These are phyloP conservation scores for Cercospora zeae-maydis DNA, from an alignment of 2,329 filamentous ascomycete genomes.

Conservation along the genomic window DNA sequence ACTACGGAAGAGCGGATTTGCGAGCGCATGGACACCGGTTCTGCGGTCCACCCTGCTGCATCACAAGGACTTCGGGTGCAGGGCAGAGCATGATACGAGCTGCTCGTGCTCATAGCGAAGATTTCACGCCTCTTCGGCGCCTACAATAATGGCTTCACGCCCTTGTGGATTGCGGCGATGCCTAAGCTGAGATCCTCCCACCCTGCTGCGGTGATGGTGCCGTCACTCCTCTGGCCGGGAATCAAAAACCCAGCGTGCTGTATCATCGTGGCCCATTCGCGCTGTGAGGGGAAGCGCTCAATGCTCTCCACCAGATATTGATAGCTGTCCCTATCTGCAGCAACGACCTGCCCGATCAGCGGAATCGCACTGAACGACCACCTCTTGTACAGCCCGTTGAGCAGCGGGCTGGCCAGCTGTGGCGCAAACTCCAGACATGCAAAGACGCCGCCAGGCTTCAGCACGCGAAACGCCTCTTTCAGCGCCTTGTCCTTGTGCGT, in stretches of 20 bases:
- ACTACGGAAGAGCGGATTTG: no score
- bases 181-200: slow-evolving; percentile 91
- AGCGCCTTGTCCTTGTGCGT: slow-evolving; percentile 83
- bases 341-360: slow-evolving; percentile 89
- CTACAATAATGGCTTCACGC: slow-evolving; percentile 67
- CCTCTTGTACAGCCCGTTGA: slow-evolving; percentile 85
- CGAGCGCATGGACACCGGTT: no score
- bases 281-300: slow-evolving; percentile 83
- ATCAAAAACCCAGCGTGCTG: slow-evolving; percentile 78
- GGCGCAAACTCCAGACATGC: slow-evolving; percentile 88
- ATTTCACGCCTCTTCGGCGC: background rate
- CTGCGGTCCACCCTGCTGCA: no score
- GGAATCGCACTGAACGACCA: slow-evolving; percentile 97
- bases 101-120: background rate
- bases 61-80: no score
- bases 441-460: slow-evolving; percentile 93
- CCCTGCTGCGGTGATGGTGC: slow-evolving; percentile 51
- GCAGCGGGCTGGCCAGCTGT: slow-evolving; percentile 71
- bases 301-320: slow-evolving; percentile 99
- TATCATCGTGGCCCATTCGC: slow-evolving; percentile 80
- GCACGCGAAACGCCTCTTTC: slow-evolving; percentile 76
- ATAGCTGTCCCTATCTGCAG: slow-evolving; percentile 90
- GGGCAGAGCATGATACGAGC: background rate
- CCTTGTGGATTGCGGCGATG: slow-evolving; percentile 94
- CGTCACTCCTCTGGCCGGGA: slow-evolving; percentile 51